Evolutionary conservation across 257 asterid species (phyloP), one percentile per base, ranked within the genome.

Genomic region (Plectranthus barbatus): DNA sequence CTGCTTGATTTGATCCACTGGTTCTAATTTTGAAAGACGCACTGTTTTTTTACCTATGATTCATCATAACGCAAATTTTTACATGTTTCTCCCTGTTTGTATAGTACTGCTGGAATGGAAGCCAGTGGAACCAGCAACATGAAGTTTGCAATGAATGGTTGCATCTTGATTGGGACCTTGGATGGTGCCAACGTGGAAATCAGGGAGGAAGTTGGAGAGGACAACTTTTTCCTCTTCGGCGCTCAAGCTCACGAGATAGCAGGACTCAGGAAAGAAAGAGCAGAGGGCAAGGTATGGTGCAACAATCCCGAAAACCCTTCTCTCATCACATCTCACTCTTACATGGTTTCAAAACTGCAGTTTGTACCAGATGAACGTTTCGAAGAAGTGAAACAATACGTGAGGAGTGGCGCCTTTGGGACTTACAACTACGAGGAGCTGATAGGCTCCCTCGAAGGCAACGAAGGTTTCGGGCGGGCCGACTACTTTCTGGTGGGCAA

Each of bases 101-200:
- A 40, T 60, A 84, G 96, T 77, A 88, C 93, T 69, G 96, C 95
- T 72, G 96, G 96, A 45, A 88, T 88, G 95, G 96, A 88, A 75
- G 95, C 96, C 56, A 88, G 96, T 72, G 96, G 96, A 74, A 86
- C 96, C 45, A 88, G 96, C 84, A 88, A 88, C 84, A 88, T 86
- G 96, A 88, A 88, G 78, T 88, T 88, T 51, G 71, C 93, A 3
- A 88, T 88, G 96, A 86, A 86, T 37, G 95, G 96, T 60, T 88
- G 96, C 66, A 21, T 86, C 69, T 75, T 84, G 72, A 88, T 88
- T 72, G 96, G 96, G 67, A 88, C 96, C 19, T 66, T 88, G 66
- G 96, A 86, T 74, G 96, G 96, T 39, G 95, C 95, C 66, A 89
- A 86, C 67, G 94, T 89, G 72, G 97, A 89, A 77, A 89, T 89